Evolutionary conservation across 1,284 basidiomycete species (phyloP).

Genomic region (Sparassis latifolia): DNA sequence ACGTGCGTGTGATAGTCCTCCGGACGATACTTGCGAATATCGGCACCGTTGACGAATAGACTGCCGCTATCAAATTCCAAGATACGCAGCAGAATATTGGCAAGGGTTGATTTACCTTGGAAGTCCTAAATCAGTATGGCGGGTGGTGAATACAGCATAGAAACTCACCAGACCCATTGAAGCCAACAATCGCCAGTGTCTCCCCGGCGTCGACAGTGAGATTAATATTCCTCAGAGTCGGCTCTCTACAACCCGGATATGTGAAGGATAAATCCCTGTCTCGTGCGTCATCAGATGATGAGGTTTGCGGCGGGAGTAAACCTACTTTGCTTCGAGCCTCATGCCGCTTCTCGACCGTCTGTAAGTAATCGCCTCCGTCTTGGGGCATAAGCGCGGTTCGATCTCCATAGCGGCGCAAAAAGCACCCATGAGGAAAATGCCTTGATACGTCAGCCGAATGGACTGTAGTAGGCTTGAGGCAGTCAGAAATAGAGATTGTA

Average conservation of each 20-base stretch:
- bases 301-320: not conserved
- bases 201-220: slow-evolving; percentile 68
- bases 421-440: slow-evolving; percentile 76
- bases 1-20: slow-evolving; percentile 64
- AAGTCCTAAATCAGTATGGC: no score
- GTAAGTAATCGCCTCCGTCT: slow-evolving; percentile 45
- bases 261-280: slow-evolving; percentile 63
- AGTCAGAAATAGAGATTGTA: slow-evolving; percentile 65
- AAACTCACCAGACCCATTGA: slow-evolving; percentile 66
- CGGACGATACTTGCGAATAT: slow-evolving; percentile 57
- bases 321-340: slow-evolving; percentile 62
- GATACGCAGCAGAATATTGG: slow-evolving; percentile 71
- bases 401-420: slow-evolving; percentile 70
- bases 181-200: slow-evolving; percentile 77
- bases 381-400: slow-evolving; percentile 59
- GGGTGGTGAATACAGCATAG: no score
- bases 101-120: slow-evolving; percentile 75
- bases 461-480: slow-evolving; percentile 55
- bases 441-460: slow-evolving; percentile 66
- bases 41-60: slow-evolving; percentile 60
- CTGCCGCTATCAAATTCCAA: slow-evolving; percentile 63
- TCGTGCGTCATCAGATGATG: not conserved
- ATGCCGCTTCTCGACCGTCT: slow-evolving; percentile 46
- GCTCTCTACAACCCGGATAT: slow-evolving; percentile 64
- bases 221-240: slow-evolving; percentile 61